phyloP scores from a whole-genome alignment of 2,329 filamentous ascomycete genomes.

The Thermoascus crustaceus region DNA sequence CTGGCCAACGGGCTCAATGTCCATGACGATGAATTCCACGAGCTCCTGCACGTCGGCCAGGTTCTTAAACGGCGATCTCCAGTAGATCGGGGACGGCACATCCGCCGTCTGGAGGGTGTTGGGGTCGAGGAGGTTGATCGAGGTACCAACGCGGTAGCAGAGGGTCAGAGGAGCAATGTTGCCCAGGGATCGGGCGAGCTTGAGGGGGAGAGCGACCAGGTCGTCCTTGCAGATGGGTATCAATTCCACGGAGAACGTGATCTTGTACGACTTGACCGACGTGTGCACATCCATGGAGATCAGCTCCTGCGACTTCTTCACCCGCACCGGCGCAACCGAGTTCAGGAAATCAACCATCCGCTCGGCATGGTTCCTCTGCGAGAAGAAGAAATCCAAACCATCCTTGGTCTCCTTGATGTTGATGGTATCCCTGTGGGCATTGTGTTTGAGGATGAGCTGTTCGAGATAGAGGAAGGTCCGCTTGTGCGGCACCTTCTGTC shows the following conservation, averaged over 20 bases:
- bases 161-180: slow-evolving; percentile 82
- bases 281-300: slow-evolving; percentile 93
- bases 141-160: slow-evolving; percentile 81
- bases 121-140: slow-evolving; percentile 82
- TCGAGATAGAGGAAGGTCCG: slow-evolving; percentile 76
- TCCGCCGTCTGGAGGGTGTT: slow-evolving; percentile 87
- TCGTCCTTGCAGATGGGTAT: slow-evolving; percentile 97
- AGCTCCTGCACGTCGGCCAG: slow-evolving; percentile 78
- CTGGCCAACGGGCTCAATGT: slow-evolving; percentile 72
- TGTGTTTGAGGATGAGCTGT: slow-evolving; percentile 91
- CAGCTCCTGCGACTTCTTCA: slow-evolving; percentile 82
- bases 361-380: slow-evolving; percentile 80
- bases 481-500: slow-evolving; percentile 96
- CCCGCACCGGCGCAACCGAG: slow-evolving; percentile 68
- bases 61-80: slow-evolving; percentile 77
- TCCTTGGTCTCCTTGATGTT: slow-evolving; percentile 98
- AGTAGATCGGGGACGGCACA: slow-evolving; percentile 74
- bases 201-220: slow-evolving; percentile 83
- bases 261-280: slow-evolving; percentile 86
- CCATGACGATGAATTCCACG: slow-evolving; percentile 88
- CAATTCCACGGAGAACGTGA: slow-evolving; percentile 79
- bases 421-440: slow-evolving; percentile 83
- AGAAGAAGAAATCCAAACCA: slow-evolving; percentile 92
- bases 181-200: slow-evolving; percentile 75
- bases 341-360: slow-evolving; percentile 86